Percentiles rank a stretch among this genome's conserved stretches.
These are phyloP conservation scores for Peronospora destructor DNA, from an alignment of 352 stramenopile species.

Conservation along the genomic window DNA sequence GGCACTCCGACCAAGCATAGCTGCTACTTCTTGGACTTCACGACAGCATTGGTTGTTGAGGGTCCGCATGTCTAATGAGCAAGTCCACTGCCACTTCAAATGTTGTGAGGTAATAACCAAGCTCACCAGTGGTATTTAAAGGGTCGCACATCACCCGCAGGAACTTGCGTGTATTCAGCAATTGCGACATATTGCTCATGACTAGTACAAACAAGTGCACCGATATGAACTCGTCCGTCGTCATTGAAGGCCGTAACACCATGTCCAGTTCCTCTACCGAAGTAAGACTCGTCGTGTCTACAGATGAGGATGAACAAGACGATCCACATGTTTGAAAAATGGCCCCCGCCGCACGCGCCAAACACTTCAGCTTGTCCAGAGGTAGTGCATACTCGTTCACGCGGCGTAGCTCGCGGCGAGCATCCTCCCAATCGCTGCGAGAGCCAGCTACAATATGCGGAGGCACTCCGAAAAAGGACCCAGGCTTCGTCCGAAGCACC, in stretches of 20 bases:
- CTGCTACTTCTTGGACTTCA: slow-evolving; percentile 4
- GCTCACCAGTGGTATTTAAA: slow-evolving; percentile 53
- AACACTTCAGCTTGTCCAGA: slow-evolving; percentile 68
- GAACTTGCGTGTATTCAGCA: slow-evolving; percentile 50
- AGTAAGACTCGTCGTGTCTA: slow-evolving; percentile 21
- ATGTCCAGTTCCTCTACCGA: slow-evolving; percentile 34
- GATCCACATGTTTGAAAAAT: slow-evolving; percentile 44
- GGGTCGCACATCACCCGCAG: slow-evolving; percentile 49
- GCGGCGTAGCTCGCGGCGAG: slow-evolving; percentile 40
- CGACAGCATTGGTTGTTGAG: slow-evolving; percentile 34
- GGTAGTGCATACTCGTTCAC: slow-evolving; percentile 55
- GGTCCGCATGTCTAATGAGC: slow-evolving; percentile 39
- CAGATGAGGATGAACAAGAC: slow-evolving; percentile 17
- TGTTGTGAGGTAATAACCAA: slow-evolving; percentile 68
- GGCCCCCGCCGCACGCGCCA: slow-evolving; percentile 46
- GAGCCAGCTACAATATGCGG: slow-evolving; percentile 34
- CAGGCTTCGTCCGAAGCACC: slow-evolving; percentile 42
- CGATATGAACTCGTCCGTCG: slow-evolving; percentile 60
- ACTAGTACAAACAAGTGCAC: slow-evolving; percentile 55
- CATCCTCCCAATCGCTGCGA: slow-evolving; percentile 48
- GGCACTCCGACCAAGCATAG: neutral
- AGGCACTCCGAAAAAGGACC: slow-evolving; percentile 52
- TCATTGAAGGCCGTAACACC: slow-evolving; percentile 36
- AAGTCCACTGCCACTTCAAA: slow-evolving; percentile 61
- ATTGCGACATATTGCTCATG: slow-evolving; percentile 38